Evolutionary conservation across 768 basidiomycete species (phyloP).

Genomic region (Paxillus ammoniavirescens): DNA sequence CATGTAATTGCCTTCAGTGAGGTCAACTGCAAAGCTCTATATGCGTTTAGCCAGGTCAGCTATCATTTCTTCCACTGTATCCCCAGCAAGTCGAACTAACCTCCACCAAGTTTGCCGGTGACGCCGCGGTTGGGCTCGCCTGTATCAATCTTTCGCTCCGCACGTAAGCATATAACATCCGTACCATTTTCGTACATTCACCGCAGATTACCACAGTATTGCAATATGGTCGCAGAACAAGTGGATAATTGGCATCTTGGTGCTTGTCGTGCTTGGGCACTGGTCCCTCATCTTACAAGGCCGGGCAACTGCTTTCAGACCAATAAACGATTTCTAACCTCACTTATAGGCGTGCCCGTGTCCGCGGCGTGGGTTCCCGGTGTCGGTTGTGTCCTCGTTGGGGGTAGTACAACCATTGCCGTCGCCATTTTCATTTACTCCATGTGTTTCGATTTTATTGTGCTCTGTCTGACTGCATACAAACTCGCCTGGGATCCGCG

Average conservation of each 20-base stretch:
- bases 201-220: constrained; percentile 37
- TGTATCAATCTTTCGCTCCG: constrained; percentile 47
- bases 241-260: constrained; percentile 48
- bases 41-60: constrained; percentile 46
- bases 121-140: constrained; percentile 44
- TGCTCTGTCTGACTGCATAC: constrained; percentile 57
- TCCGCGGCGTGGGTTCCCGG: constrained; percentile 53
- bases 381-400: constrained; percentile 50
- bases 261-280: constrained; percentile 62
- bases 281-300: constrained; percentile 73
- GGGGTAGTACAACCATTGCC: constrained; percentile 61
- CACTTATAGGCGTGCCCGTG: constrained; percentile 50
- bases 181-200: constrained; percentile 1
- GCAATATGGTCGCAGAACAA: constrained; percentile 64
- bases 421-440: constrained; percentile 74
- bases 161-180: constrained; percentile 30
- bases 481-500: constrained; percentile 44
- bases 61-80: neutral
- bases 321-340: neutral
- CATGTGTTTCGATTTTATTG: constrained; percentile 69
- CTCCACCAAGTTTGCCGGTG: constrained; percentile 36
- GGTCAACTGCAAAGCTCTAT: constrained; percentile 45
- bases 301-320: constrained; percentile 8
- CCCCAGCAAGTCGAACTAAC: neutral
- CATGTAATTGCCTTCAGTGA: constrained; percentile 21